These are phyloP conservation scores for Tolypocladium capitatum DNA, from an alignment of 2,329 filamentous ascomycete genomes.

Conservation along the genomic window DNA sequence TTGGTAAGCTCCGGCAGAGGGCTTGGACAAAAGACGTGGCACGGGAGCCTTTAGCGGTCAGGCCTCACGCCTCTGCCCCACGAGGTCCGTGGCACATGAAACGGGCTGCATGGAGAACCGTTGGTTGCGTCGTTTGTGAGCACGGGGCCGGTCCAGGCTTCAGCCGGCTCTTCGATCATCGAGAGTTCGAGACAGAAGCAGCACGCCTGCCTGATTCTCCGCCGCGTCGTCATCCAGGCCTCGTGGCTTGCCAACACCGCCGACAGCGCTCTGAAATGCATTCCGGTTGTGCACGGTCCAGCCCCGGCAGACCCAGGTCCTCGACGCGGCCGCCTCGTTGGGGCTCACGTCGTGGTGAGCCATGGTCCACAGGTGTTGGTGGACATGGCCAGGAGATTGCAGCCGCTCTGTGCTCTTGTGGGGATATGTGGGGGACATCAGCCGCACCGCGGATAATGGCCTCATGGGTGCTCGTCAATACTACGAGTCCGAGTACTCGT, in stretches of 20 bases:
- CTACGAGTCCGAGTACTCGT: background rate
- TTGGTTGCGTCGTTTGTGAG: background rate
- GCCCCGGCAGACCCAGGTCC: no score
- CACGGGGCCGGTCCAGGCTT: no score
- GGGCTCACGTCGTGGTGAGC: background rate
- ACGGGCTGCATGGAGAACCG: background rate
- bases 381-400: no score
- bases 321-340: no score
- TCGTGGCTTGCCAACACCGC: no score
- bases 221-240: no score
- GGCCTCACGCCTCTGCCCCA: background rate
- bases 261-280: no score
- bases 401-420: background rate
- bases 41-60: background rate
- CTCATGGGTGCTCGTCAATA: background rate
- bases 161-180: no score
- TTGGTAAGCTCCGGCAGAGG: background rate
- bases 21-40: background rate
- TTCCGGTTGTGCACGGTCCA: no score
- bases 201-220: no score
- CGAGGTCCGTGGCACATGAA: background rate
- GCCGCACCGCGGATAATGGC: background rate
- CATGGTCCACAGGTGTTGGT: no score
- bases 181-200: no score
- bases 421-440: background rate